Percentiles rank a stretch among this genome's conserved stretches.
Evolutionary conservation across 371 early-diverging fungal species (phyloP).

Genomic region (Mortierella sp.): DNA sequence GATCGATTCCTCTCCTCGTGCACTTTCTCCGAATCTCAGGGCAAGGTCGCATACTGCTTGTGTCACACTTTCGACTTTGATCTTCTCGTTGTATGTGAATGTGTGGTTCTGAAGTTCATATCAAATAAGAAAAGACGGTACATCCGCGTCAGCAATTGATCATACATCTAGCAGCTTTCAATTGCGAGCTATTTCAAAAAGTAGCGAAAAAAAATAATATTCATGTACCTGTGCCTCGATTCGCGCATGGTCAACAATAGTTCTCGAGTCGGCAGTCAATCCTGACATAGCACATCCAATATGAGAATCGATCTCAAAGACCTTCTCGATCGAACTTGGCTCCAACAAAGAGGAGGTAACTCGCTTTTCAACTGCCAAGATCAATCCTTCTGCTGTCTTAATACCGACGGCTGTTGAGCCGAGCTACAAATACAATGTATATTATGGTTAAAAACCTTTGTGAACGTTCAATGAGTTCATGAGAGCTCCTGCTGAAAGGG

Average conservation of each 20-base stretch:
- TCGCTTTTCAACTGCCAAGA: conserved; percentile 97
- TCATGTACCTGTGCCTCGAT: conserved; percentile 90
- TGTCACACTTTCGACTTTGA: conserved; percentile 96
- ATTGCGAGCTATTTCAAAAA: neutral
- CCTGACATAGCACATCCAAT: conserved; percentile 98
- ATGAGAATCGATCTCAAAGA: conserved; percentile 95
- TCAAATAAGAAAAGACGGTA: neutral
- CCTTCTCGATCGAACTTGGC: conserved; percentile 95
- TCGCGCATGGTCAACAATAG: conserved; percentile 97
- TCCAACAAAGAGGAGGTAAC: conserved; percentile 94
- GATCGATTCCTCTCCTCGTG: conserved; percentile 94
- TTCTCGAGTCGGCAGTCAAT: conserved; percentile 96
- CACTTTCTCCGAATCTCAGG: conserved; percentile 96
- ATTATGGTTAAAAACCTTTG: neutral
- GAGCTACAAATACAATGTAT: conserved; percentile 68
- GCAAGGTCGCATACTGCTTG: conserved; percentile 98
- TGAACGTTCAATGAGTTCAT: neutral
- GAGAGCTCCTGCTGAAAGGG: neutral
- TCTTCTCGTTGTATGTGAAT: conserved; percentile 94
- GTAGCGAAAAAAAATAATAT: neutral
- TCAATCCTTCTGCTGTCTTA: conserved; percentile 93
- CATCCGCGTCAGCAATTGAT: neutral
- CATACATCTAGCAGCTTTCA: neutral
- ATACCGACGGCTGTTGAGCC: conserved; percentile 98
- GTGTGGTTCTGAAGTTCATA: conserved; percentile 79